A percentile compares a stretch with the other conserved stretches of the same genome.
Evolutionary conservation across 2,329 filamentous ascomycete species (phyloP).

Genomic region (Sordariomycetes sp.): DNA sequence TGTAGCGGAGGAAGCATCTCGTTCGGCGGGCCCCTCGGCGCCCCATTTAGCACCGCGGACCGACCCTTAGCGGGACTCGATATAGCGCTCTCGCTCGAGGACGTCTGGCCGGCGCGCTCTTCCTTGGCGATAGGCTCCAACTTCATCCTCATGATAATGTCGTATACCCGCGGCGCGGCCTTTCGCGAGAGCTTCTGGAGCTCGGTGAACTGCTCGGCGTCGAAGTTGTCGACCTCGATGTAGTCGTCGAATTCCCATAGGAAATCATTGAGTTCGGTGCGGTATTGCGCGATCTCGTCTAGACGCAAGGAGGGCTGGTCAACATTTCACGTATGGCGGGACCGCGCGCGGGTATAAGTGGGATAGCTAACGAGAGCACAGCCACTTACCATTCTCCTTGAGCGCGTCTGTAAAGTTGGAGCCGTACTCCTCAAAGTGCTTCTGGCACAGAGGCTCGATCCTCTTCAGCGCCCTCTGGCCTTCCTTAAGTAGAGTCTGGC

Average conservation of each 20-base stretch:
- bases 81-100: background rate
- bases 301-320: background rate
- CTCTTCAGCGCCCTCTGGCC: constrained; percentile 34
- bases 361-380: background rate
- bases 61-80: background rate
- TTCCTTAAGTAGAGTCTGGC: constrained; percentile 30
- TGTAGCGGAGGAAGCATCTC: background rate
- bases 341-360: background rate
- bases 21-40: background rate
- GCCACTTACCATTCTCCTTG: constrained; percentile 35
- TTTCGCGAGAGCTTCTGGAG: constrained; percentile 33
- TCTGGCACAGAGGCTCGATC: constrained; percentile 36
- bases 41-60: background rate
- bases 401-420: constrained; percentile 34
- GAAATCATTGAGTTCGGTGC: constrained; percentile 31
- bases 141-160: constrained; percentile 40
- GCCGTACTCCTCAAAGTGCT: constrained; percentile 33
- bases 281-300: constrained; percentile 36
- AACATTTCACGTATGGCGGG: background rate
- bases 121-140: constrained; percentile 19
- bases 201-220: constrained; percentile 32
- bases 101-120: background rate
- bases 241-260: constrained; percentile 46
- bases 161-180: constrained; percentile 31
- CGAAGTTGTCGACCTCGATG: constrained; percentile 33